Evolutionary conservation across 768 basidiomycete genomes (phyloP).

Genomic region (Rhizopogon roseolus): DNA sequence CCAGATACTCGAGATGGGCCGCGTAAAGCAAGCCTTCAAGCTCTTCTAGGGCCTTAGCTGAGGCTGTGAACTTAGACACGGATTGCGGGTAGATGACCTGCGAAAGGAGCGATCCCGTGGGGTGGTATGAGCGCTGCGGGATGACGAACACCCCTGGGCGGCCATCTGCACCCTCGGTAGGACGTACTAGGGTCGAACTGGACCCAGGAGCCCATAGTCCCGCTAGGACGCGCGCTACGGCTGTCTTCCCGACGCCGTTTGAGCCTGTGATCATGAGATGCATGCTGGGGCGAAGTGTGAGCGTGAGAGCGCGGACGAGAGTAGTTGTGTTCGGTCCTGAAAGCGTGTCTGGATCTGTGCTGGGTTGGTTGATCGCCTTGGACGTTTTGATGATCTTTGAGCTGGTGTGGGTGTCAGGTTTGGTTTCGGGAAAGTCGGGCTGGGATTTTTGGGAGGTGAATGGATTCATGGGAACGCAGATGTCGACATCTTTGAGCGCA

Average conservation of each 20-base stretch:
- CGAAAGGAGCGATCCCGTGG: slow-evolving; percentile 79
- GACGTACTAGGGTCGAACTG: slow-evolving; percentile 19
- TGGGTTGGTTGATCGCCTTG: neutral
- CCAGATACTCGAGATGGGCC: slow-evolving; percentile 82
- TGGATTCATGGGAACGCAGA: slow-evolving; percentile 47
- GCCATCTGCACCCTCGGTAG: slow-evolving; percentile 29
- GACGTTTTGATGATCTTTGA: neutral
- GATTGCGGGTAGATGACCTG: slow-evolving; percentile 72
- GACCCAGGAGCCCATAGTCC: slow-evolving; percentile 75
- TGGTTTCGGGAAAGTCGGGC: neutral
- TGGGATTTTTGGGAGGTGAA: neutral
- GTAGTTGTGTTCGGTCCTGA: slow-evolving; percentile 17
- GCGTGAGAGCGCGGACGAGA: slow-evolving; percentile 66
- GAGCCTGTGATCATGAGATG: slow-evolving; percentile 93
- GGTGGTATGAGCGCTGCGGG: slow-evolving; percentile 93
- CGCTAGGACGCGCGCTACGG: slow-evolving; percentile 83
- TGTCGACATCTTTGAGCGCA: slow-evolving; percentile 63
- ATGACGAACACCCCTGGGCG: slow-evolving; percentile 71
- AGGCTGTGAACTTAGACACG: neutral
- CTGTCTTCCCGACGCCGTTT: slow-evolving; percentile 90
- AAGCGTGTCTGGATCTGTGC: slow-evolving; percentile 8
- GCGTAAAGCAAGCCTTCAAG: slow-evolving; percentile 73
- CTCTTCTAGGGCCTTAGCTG: slow-evolving; percentile 51
- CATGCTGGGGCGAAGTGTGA: slow-evolving; percentile 65
- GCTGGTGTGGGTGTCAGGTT: neutral